Conservation (phyloP, 306 rosid species). For the Fagus sylvatica region DNA sequence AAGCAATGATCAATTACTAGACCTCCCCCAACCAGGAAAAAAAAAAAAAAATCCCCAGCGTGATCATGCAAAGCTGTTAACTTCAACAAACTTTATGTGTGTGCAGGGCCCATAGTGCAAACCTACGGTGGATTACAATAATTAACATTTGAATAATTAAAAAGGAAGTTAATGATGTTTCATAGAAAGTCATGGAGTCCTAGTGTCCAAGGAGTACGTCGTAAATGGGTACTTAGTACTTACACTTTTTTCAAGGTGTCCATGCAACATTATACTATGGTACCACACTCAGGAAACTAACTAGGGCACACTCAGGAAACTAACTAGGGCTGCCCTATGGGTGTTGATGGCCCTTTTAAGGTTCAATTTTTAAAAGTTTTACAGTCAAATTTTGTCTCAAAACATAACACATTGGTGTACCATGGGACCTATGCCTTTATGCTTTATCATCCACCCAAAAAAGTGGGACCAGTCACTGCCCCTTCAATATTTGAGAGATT, state of each 20-base stretch:
- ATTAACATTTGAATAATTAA: neutral
- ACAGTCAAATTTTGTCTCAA: constrained; percentile 24
- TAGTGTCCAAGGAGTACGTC: neutral
- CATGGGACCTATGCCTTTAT: constrained; percentile 49
- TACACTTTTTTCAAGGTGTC: constrained; percentile 9
- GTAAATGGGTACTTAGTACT: no score
- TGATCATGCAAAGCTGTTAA: no score
- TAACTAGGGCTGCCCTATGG: constrained; percentile 19
- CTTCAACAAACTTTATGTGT: constrained; percentile 3
- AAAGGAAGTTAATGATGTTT: neutral
- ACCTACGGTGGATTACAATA: constrained; percentile 1
- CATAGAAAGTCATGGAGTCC: neutral
- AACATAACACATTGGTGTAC: constrained; percentile 23
- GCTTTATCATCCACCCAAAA: constrained; percentile 46
- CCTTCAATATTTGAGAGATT: constrained; percentile 3
- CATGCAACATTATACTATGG: constrained; percentile 22
- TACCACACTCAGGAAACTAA: constrained; percentile 34
- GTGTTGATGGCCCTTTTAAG: constrained; percentile 33
- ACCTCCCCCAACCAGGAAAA: no score
- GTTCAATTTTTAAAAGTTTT: constrained; percentile 20
- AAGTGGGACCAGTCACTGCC: constrained; percentile 38
- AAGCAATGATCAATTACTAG: no score
- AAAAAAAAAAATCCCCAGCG: no score
- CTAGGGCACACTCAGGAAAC: constrained; percentile 35
- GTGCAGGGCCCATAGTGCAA: neutral